Conservation (phyloP, 2,329 filamentous ascomycete genomes). For the Pseudocercospora eumusae region DNA sequence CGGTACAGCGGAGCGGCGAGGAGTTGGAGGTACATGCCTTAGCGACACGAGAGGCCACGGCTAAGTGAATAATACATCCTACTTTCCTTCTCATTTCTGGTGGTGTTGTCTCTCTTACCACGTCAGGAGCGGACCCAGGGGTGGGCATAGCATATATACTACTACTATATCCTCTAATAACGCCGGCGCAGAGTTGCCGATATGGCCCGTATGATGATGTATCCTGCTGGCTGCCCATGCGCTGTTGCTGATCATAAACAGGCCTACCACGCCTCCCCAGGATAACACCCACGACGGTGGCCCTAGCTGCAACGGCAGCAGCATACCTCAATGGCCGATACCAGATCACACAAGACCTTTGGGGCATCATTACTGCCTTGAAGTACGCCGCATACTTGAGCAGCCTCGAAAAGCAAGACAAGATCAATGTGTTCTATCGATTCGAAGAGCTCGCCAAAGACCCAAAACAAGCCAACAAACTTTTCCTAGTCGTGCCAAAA, state of each 20-base stretch:
- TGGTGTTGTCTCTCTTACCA: too few relatives aligned
- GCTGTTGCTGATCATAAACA: background rate
- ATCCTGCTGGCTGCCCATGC: background rate
- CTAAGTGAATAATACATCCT: too few relatives aligned
- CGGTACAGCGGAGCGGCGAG: too few relatives aligned
- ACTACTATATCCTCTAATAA: background rate
- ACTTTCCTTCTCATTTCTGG: background rate
- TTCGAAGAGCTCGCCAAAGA: conserved; percentile 68
- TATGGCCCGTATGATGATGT: conserved; percentile 4
- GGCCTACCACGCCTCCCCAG: conserved; percentile 15
- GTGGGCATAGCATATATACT: background rate
- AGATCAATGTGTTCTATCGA: conserved; percentile 71
- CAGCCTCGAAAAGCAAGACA: conserved; percentile 50
- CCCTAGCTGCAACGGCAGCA: conserved; percentile 59
- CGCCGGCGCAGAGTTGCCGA: background rate
- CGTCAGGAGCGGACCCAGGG: too few relatives aligned
- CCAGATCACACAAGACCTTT: conserved; percentile 69
- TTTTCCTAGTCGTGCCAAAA: conserved; percentile 39
- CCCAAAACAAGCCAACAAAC: conserved; percentile 44
- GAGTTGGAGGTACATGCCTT: background rate
- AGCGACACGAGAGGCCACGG: background rate
- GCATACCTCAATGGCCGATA: conserved; percentile 77
- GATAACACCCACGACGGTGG: conserved; percentile 13
- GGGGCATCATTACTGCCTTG: conserved; percentile 49
- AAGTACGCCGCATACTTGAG: conserved; percentile 50